Base-by-base conservation (phyloP, 768 basidiomycete genomes). In the Candolleomyces efflorescens region DNA sequence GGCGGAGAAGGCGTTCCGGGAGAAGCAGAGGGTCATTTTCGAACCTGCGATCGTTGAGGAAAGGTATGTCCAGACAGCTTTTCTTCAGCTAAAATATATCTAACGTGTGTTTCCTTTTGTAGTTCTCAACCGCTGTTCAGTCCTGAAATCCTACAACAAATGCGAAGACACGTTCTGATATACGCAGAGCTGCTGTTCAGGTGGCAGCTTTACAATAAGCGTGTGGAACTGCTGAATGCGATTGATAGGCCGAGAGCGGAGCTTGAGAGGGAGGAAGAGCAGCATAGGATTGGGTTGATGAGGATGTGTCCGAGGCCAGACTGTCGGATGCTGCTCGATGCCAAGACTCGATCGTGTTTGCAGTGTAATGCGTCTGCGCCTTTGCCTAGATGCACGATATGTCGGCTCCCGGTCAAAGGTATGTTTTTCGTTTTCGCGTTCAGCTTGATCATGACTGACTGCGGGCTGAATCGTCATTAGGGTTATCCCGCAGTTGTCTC, bases 341-440 rank as follows among this genome's bases (percentile, higher is more conserved):
- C 69, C 0, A 73, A 76, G 17, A 64, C 66, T 13, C 72, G 65
- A 38, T 61, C 69, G 1, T 89, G 83, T 64, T 63, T 69, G 23
- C 65, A 69, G 26, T 84, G 81, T 59, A 73, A 70, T 55, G 71
- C 70, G 9, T 69, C 73, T n/a, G 76, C 71, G 44, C 72, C 71
- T 4, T 77, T 76, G 67, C 73, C 84, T 1, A 70, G 70, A 5
- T 93, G 91, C 65, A 82, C 88, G 0, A 79, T 92, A 17, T 92
- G 91, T 67, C 79, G 89, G 49, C 78, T 92, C 27, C 86, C 89
- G 5, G 83, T 87, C 57, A 88, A 84, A 78, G 89, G 91, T 84
- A 60, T 10, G 76, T 67, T 3, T 20, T 22, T 0, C 24, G 37
- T 26, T 2, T 18, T 44, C 26, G 13, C 32, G 44, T 57, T 17